Evolutionary conservation across 257 asterid genomes (phyloP), one percentile per base, ranked within the genome.

Genomic region (Scutellaria minor): DNA sequence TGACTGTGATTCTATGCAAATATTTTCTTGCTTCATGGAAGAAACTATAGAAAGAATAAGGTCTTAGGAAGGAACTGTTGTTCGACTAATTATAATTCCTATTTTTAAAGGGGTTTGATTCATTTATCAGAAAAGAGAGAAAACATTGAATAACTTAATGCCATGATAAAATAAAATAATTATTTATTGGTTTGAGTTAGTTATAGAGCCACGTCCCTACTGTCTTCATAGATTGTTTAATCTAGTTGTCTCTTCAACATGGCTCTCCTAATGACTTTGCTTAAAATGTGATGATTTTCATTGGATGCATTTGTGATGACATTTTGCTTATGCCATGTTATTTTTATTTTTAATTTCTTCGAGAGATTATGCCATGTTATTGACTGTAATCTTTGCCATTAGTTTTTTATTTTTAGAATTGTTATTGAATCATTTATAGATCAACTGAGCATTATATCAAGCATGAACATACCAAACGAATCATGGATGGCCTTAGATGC

Each of bases 401-500:
- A 6, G 2, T 70, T 62, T 54, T 62, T 15, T 14, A 40, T 15
- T 18, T 71, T 62, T 66, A 72, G 45, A 64, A 73, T 46, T 55
- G 69, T 53, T 71, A 51, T 70, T 55, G 65, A 60, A 73, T 83
- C 78, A 62, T 79, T 70, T 74, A 71, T 83, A 82, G 95, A 78
- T 77, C 89, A 82, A 77, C 66, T 82, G 42, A 92, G 85, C 73
- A 76, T 78, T 77, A 76, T 85, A 10, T 56, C 84, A 78, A 70
- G 81, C 80, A 77, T 78, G 78, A 72, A 46, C 55, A 66, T 86
- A 72, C 72, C 87, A 70, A 77, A 78, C 41, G 97, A 94, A 79
- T 86, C 88, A 73, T 87, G 92, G 86, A 83, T 87, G 82, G 72
- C 91, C 75, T 84, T 94, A 81, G 97, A 91, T 74, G 89, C 96